Evolutionary conservation across 2,329 filamentous ascomycete species (phyloP).

Genomic region (Pyrenophora seminiperda): DNA sequence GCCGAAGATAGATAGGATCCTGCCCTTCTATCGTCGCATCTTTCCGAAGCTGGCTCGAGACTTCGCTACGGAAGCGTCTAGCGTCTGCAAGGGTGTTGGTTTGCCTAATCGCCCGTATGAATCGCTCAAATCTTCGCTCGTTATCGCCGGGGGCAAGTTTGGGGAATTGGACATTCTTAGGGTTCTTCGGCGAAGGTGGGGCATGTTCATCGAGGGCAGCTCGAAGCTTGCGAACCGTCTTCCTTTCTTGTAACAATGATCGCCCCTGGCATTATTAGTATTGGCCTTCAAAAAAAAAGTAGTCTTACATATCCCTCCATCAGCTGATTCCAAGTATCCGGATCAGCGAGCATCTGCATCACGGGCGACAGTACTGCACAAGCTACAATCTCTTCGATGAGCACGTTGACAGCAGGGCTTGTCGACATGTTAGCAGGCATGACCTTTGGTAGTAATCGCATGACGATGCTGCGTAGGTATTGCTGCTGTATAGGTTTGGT

Average conservation of each 20-base stretch:
- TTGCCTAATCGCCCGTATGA: conserved; percentile 85
- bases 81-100: conserved; percentile 92
- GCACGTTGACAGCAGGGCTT: conserved; percentile 77
- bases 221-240: conserved; percentile 88
- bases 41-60: conserved; percentile 87
- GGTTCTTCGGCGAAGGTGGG: conserved; percentile 72
- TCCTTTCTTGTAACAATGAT: conserved; percentile 89
- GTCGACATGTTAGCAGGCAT: conserved; percentile 75
- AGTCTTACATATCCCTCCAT: conserved; percentile 76
- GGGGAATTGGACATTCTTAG: conserved; percentile 72
- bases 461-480: conserved; percentile 77
- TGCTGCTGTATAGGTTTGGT: conserved; percentile 85
- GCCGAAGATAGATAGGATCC: conserved; percentile 83
- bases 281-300: conserved; percentile 12
- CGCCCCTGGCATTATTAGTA: conserved; percentile 61
- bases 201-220: conserved; percentile 94
- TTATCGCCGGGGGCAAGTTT: conserved; percentile 80
- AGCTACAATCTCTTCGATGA: conserved; percentile 88
- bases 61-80: conserved; percentile 86
- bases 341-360: conserved; percentile 80
- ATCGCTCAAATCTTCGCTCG: conserved; percentile 91
- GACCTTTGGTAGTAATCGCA: conserved; percentile 72
- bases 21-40: conserved; percentile 78
- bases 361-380: conserved; percentile 88
- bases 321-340: conserved; percentile 96